phyloP scores from a whole-genome alignment of 768 basidiomycete genomes.

The Serendipita sp. region DNA sequence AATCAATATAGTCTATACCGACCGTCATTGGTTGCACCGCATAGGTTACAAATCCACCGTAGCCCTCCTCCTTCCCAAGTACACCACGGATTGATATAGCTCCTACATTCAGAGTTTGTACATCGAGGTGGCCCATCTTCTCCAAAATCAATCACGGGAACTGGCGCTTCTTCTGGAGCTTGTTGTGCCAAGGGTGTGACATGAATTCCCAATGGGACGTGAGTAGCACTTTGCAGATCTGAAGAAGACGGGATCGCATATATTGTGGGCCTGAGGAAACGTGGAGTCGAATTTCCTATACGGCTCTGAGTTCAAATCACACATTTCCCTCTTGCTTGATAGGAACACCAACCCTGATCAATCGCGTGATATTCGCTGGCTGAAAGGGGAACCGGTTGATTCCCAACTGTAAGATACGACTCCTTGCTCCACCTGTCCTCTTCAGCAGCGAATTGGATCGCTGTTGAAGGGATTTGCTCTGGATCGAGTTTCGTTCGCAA shows the following conservation, averaged over 20 bases:
- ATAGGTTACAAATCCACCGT: constrained; percentile 87
- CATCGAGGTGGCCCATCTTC: constrained; percentile 70
- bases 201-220: constrained; percentile 68
- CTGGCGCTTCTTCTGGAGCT: constrained; percentile 58
- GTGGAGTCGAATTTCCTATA: constrained; percentile 77
- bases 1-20: constrained; percentile 16
- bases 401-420: constrained; percentile 44
- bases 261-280: constrained; percentile 76
- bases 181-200: constrained; percentile 83
- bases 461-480: constrained; percentile 80
- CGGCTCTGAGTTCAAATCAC: constrained; percentile 6
- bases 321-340: neutral
- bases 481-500: constrained; percentile 73
- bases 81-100: constrained; percentile 91
- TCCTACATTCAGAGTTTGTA: constrained; percentile 47
- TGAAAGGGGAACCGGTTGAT: constrained; percentile 56
- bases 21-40: constrained; percentile 75
- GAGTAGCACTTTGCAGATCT: constrained; percentile 63
- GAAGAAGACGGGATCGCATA: constrained; percentile 76
- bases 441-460: constrained; percentile 64
- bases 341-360: constrained; percentile 54
- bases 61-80: constrained; percentile 66
- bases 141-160: constrained; percentile 64
- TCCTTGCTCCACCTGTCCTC: constrained; percentile 61
- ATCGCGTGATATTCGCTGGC: constrained; percentile 78